A percentile compares a stretch with the other conserved stretches of the same genome.
These are phyloP conservation scores for Candida insectalens DNA, from an alignment of 805 yeast genomes.

Conservation along the genomic window DNA sequence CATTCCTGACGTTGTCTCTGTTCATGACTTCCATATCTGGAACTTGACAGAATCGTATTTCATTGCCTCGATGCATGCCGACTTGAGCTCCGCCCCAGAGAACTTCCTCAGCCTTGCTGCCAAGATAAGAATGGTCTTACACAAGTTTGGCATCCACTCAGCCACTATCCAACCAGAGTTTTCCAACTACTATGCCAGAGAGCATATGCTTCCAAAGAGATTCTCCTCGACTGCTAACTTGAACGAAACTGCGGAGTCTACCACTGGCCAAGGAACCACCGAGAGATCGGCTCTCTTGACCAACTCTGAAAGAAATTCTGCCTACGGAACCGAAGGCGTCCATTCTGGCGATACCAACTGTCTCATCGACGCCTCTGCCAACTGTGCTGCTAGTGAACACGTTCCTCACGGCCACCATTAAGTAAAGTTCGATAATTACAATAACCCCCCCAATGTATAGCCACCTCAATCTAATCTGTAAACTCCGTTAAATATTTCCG, in stretches of 20 bases:
- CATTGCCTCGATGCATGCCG: constrained; percentile 86
- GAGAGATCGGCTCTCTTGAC: neutral
- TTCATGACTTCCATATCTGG: constrained; percentile 97
- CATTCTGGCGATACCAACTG: constrained; percentile 26
- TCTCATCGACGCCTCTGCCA: constrained; percentile 41
- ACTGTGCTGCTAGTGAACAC: constrained; percentile 40
- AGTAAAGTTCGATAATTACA: too few species aligned
- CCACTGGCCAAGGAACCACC: constrained; percentile 4
- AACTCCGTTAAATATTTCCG: too few species aligned
- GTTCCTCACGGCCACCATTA: too few species aligned
- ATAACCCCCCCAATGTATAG: too few species aligned
- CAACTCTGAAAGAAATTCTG: neutral
- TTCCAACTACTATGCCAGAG: constrained; percentile 23
- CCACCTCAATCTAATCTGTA: too few species aligned
- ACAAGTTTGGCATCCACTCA: constrained; percentile 78
- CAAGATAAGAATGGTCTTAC: constrained; percentile 69
- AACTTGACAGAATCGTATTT: constrained; percentile 78
- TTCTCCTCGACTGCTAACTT: constrained; percentile 15
- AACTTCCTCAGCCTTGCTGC: constrained; percentile 63
- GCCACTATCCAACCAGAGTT: constrained; percentile 98
- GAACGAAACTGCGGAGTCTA: constrained; percentile 1
- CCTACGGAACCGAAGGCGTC: neutral
- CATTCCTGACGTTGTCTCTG: constrained; percentile 66
- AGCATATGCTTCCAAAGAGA: constrained; percentile 20
- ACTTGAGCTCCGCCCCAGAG: constrained; percentile 54